Evolutionary conservation across 139 green algal species (phyloP).

Genomic region (Desmodesmus armatus): DNA sequence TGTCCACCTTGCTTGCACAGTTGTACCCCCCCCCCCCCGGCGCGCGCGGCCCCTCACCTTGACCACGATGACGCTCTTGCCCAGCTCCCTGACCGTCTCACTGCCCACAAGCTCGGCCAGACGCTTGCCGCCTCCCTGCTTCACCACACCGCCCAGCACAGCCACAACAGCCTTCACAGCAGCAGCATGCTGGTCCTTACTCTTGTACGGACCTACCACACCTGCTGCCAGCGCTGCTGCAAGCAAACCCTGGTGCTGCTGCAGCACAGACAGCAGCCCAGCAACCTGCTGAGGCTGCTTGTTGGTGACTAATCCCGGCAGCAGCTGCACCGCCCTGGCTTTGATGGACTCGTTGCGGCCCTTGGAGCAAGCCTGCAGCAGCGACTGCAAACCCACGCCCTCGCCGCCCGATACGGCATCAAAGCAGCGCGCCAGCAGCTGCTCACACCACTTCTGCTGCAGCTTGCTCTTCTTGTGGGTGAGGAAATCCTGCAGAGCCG

Average conservation of each 20-base stretch:
- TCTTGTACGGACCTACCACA: constrained; percentile 43
- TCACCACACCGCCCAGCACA: constrained; percentile 6
- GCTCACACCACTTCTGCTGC: constrained; percentile 45
- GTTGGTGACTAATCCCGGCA: constrained; percentile 23
- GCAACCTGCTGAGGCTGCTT: constrained; percentile 27
- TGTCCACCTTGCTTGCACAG: no score
- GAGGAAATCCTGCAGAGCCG: constrained; percentile 63
- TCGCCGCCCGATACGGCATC: constrained; percentile 9
- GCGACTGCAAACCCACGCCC: not conserved
- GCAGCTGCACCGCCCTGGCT: constrained; percentile 52
- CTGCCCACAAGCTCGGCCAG: constrained; percentile 57
- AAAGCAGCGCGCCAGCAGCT: constrained; percentile 48
- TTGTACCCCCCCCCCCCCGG: not conserved
- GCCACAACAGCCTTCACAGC: constrained; percentile 43
- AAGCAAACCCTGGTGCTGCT: not conserved
- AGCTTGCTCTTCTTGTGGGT: constrained; percentile 72
- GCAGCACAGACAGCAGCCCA: constrained; percentile 6
- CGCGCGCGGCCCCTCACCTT: not conserved
- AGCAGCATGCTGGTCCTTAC: constrained; percentile 35
- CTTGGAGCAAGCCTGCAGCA: constrained; percentile 22
- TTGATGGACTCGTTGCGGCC: constrained; percentile 53
- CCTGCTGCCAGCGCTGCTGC: constrained; percentile 39
- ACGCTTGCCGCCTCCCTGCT: constrained; percentile 34
- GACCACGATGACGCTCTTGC: constrained; percentile 52
- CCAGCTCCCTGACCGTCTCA: constrained; percentile 48